Percentiles rank a stretch among this genome's conserved stretches.
Evolutionary conservation across 2,329 filamentous ascomycete species (phyloP).

Genomic region (Macrophomina tecta): DNA sequence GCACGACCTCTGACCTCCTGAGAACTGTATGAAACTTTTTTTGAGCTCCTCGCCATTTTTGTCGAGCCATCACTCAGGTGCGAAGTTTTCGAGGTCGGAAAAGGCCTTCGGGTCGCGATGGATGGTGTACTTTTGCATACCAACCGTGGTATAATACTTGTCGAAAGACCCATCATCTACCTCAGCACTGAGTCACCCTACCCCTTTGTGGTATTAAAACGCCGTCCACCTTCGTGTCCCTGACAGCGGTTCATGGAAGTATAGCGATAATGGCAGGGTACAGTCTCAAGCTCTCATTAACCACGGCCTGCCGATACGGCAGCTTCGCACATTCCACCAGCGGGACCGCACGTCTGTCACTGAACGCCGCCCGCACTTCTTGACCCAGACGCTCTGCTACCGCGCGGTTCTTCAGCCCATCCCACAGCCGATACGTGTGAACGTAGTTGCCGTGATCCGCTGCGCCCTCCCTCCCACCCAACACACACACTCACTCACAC

Average conservation of each 20-base stretch:
- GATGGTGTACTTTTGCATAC: conserved; percentile 5
- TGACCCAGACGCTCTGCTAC: background rate
- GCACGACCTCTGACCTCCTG: background rate
- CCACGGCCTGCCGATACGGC: conserved; percentile 25
- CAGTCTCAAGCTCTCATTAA: conserved; percentile 24
- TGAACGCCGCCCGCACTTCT: background rate
- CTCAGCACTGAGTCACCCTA: background rate
- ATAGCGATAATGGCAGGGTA: conserved; percentile 27
- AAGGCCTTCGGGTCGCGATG: background rate
- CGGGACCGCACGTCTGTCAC: background rate
- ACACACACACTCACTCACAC: no score
- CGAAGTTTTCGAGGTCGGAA: background rate
- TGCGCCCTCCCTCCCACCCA: background rate
- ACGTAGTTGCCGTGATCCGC: conserved; percentile 26
- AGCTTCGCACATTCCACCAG: background rate
- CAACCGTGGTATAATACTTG: background rate
- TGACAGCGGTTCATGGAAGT: background rate
- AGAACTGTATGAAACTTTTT: conserved; percentile 1
- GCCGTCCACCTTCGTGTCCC: background rate
- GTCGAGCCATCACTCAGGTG: conserved; percentile 1
- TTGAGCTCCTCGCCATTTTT: background rate
- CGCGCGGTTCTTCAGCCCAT: background rate
- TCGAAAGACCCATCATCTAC: no score
- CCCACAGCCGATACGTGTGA: conserved; percentile 21
- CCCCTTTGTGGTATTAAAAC: background rate